Conservation (phyloP, 257 asterid genomes). For the Agastache rugosa region DNA sequence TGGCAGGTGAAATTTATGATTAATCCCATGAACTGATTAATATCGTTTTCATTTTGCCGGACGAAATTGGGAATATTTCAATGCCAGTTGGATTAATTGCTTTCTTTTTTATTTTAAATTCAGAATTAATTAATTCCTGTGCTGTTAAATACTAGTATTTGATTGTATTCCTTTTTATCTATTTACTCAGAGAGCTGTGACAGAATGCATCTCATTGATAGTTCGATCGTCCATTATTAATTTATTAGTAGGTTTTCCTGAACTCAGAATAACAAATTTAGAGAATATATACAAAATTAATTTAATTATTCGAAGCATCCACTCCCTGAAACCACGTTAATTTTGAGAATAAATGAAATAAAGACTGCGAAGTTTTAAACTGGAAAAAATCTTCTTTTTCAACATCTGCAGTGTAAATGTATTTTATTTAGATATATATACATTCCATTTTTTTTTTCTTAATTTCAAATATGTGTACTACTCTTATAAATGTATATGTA, state of each 20-base stretch:
- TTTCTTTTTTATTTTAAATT: not conserved
- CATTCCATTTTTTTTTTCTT: not conserved
- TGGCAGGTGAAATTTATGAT: not conserved
- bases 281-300: not conserved
- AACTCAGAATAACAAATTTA: not conserved
- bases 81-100: conserved; percentile 11
- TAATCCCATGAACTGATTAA: not conserved
- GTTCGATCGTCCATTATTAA: not conserved
- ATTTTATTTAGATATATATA: not conserved
- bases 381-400: not conserved
- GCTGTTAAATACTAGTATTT: not conserved
- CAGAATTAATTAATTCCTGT: not conserved
- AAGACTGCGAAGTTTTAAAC: not conserved
- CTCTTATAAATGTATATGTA: too few relatives aligned
- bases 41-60: not conserved
- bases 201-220: not conserved
- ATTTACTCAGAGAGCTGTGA: not conserved
- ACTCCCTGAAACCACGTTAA: not conserved
- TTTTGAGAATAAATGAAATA: not conserved
- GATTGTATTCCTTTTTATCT: not conserved
- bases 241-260: conserved; percentile 24
- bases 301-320: not conserved
- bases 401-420: not conserved
- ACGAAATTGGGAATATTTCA: conserved; percentile 11
- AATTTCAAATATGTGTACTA: not conserved